Base-by-base conservation (phyloP, 1,139 yeast species). In the Wickerhamiella pararugosa region DNA sequence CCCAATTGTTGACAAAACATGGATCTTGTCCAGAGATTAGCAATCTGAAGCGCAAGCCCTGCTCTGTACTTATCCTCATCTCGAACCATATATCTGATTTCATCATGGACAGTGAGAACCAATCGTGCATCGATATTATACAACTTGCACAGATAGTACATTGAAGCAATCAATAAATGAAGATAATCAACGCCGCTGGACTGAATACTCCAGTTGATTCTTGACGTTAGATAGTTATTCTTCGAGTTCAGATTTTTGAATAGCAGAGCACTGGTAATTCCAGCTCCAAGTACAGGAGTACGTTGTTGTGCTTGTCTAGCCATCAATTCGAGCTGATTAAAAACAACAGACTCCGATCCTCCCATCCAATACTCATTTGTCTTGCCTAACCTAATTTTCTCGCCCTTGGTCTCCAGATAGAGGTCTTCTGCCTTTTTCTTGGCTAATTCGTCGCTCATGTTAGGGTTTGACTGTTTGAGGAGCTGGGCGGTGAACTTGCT, bases 201-300 rank as follows among this genome's bases (percentile, higher is more conserved):
- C 59, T 92, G 99, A 55, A 92, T 92, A 0, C 95, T 83, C 99
- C 99, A 92, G 56, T 92, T 92, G 49, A 87, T 80, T 53, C 99
- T 64, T 2, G 96, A 84, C 0, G 98, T 92, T 53, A 90, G 63
- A 58, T 79, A 90, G 1, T 73, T 65, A 45, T 76, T 76, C 26
- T 74, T 74, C 37, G 73, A 66, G 45, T 74, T 74, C 53, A 92
- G 69, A 55, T 87, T 77, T 43, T 67, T 65, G 39, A 73, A 70
- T 48, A 73, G 71, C 45, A 92, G 65, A 0, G 98, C 95, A 47
- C 76, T 76, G 0, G 99, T 90, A 40, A 92, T 86, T 7, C 94
- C 79, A 3, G 97, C 94, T 1, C 96, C 96, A 7, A 92, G 62
- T 1, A 83, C 90, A 0, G 98, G 98, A 0, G 98, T 92, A 47